Evolutionary conservation across 352 stramenopile genomes (phyloP).

Genomic region (Achlya hypogyna): DNA sequence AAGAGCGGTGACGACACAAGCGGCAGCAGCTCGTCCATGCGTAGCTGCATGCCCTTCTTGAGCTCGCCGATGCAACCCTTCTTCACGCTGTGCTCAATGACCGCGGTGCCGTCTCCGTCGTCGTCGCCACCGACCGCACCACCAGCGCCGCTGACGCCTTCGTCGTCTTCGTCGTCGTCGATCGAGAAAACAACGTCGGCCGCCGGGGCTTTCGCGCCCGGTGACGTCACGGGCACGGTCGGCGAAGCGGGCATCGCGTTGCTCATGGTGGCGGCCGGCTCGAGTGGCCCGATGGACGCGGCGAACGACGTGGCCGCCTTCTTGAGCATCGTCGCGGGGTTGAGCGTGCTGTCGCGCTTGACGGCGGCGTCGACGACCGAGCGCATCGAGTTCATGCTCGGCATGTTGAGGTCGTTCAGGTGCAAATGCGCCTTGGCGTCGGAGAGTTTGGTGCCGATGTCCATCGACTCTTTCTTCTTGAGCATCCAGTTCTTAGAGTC

Average conservation of each 20-base stretch:
- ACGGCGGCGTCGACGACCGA: constrained; percentile 15
- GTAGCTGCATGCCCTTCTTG: constrained; percentile 59
- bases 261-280: background rate
- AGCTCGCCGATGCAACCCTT: constrained; percentile 40
- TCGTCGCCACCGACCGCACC: constrained; percentile 15
- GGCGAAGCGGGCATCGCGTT: background rate
- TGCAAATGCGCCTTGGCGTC: constrained; percentile 3
- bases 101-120: constrained; percentile 7
- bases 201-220: constrained; percentile 16
- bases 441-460: constrained; percentile 1
- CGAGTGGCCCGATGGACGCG: background rate
- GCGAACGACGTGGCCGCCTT: constrained; percentile 19
- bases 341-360: constrained; percentile 4
- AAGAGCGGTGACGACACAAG: constrained; percentile 70
- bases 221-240: background rate
- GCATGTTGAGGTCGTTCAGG: constrained; percentile 7
- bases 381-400: constrained; percentile 10
- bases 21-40: constrained; percentile 55
- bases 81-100: constrained; percentile 42
- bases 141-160: constrained; percentile 48
- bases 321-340: constrained; percentile 12
- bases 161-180: constrained; percentile 60
- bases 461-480: constrained; percentile 36
- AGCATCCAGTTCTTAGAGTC: constrained; percentile 69
- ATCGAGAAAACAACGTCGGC: constrained; percentile 80